Percentiles rank a stretch among this genome's conserved stretches.
Evolutionary conservation across 495 filamentous ascomycete species (phyloP).

Genomic region (Aspergillus egyptiacus): DNA sequence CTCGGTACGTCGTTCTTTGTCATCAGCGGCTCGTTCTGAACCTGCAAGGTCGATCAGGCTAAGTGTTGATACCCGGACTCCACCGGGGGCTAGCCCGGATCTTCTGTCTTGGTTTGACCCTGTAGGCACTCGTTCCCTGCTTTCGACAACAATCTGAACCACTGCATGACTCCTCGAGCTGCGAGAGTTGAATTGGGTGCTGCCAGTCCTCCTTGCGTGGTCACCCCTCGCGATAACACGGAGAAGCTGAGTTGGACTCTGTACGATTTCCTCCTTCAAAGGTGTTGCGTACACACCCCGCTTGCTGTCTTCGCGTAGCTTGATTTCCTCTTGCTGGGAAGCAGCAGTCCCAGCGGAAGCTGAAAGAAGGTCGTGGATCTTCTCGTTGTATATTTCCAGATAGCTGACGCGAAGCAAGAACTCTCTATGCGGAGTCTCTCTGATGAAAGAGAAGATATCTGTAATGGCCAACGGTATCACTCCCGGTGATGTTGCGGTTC

Average conservation of each 20-base stretch:
- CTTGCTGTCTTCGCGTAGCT: slow-evolving; percentile 91
- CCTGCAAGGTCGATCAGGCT: slow-evolving; percentile 95
- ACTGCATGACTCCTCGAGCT: slow-evolving; percentile 97
- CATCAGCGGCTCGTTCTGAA: slow-evolving; percentile 91
- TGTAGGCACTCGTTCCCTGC: slow-evolving; percentile 69
- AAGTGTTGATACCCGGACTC: slow-evolving; percentile 89
- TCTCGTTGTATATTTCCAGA: slow-evolving; percentile 98
- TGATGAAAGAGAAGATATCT: slow-evolving; percentile 97
- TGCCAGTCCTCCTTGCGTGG: slow-evolving; percentile 78
- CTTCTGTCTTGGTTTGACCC: slow-evolving; percentile 63
- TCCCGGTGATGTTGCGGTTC: slow-evolving; percentile 91
- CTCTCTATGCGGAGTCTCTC: slow-evolving; percentile 90
- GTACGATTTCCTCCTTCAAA: slow-evolving; percentile 96
- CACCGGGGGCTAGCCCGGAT: slow-evolving; percentile 72
- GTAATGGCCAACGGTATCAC: slow-evolving; percentile 97
- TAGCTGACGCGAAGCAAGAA: slow-evolving; percentile 97
- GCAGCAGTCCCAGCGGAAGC: slow-evolving; percentile 52
- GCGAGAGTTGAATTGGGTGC: slow-evolving; percentile 92
- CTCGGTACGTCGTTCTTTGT: slow-evolving; percentile 88
- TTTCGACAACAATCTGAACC: slow-evolving; percentile 97
- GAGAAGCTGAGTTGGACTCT: slow-evolving; percentile 91
- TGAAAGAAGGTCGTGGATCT: slow-evolving; percentile 87
- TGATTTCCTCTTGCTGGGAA: slow-evolving; percentile 78
- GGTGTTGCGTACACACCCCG: slow-evolving; percentile 94
- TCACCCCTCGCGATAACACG: slow-evolving; percentile 94